phyloP scores from a whole-genome alignment of 2,329 filamentous ascomycete genomes.

The Cadophora gregata region DNA sequence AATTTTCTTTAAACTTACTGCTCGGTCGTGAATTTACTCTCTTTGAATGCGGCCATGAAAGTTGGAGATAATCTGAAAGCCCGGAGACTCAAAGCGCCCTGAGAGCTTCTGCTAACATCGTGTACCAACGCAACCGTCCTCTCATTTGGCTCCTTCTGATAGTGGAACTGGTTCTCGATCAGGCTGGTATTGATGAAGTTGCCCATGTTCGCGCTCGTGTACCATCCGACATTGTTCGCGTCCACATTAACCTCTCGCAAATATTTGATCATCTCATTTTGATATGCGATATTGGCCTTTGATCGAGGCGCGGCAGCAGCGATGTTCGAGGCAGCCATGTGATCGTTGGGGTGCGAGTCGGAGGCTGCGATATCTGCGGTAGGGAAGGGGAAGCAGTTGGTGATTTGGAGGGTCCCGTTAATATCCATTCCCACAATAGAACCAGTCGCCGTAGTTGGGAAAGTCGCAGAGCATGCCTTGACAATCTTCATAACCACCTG shows the following conservation, averaged over 20 bases:
- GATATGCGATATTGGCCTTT: conserved; percentile 87
- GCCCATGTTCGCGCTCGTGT: conserved; percentile 97
- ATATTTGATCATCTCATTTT: conserved; percentile 96
- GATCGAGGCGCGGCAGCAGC: conserved; percentile 89
- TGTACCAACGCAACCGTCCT: conserved; percentile 88
- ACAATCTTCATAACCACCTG: conserved; percentile 98
- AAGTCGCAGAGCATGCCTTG: conserved; percentile 88
- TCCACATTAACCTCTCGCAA: conserved; percentile 97
- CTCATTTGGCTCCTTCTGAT: conserved; percentile 91
- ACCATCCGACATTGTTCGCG: conserved; percentile 98
- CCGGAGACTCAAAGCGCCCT: conserved; percentile 86
- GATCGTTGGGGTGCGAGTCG: conserved; percentile 75
- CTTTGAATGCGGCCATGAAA: conserved; percentile 93
- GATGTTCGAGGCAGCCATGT: conserved; percentile 68
- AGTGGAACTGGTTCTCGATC: conserved; percentile 97
- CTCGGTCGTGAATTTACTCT: conserved; percentile 95
- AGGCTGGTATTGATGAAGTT: conserved; percentile 96
- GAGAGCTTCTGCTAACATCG: conserved; percentile 92
- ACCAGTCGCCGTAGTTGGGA: conserved; percentile 88
- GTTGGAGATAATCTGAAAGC: conserved; percentile 87
- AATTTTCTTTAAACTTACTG: conserved; percentile 64
- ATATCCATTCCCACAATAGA: conserved; percentile 93
- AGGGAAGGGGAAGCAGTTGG: conserved; percentile 94
- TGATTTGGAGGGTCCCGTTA: conserved; percentile 82
- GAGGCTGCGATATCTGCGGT: conserved; percentile 73